These are phyloP conservation scores for Purpureocillium lavendulum DNA, from an alignment of 2,329 filamentous ascomycete species.

Conservation along the genomic window DNA sequence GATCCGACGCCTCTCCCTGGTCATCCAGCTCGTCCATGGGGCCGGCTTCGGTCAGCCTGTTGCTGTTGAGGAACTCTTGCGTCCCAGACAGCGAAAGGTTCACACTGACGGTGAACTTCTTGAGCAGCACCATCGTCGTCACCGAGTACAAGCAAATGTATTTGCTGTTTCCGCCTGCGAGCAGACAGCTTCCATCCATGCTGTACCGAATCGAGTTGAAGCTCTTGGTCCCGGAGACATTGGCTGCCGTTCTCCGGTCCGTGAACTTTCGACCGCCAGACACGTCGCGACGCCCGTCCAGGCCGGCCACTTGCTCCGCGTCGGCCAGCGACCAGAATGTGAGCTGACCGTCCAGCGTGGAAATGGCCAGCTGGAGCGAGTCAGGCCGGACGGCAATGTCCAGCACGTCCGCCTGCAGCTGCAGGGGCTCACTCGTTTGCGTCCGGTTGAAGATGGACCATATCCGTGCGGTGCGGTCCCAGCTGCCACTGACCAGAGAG, in stretches of 20 bases:
- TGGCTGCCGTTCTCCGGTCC: conserved; percentile 86
- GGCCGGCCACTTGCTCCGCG: conserved; percentile 72
- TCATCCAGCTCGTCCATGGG: conserved; percentile 79
- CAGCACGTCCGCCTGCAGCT: conserved; percentile 85
- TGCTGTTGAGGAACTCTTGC: conserved; percentile 94
- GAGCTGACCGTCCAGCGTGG: conserved; percentile 86
- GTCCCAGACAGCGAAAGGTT: conserved; percentile 95
- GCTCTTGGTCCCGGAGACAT: conserved; percentile 80
- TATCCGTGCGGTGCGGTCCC: conserved; percentile 91
- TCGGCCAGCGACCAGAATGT: conserved; percentile 93
- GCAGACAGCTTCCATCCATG: conserved; percentile 80
- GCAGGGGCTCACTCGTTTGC: conserved; percentile 89
- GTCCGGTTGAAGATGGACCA: conserved; percentile 94
- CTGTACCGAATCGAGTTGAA: conserved; percentile 87
- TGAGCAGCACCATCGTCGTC: conserved; percentile 79
- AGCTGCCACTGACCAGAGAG: conserved; percentile 82
- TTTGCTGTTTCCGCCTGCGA: conserved; percentile 94
- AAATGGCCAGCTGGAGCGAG: conserved; percentile 82
- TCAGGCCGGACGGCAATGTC: conserved; percentile 83
- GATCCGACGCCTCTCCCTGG: conserved; percentile 78
- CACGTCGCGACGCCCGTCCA: conserved; percentile 86
- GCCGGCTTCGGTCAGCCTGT: conserved; percentile 82
- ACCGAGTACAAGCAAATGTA: conserved; percentile 98
- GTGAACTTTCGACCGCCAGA: conserved; percentile 84
- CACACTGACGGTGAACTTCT: conserved; percentile 91